phyloP scores from a whole-genome alignment of 805 yeast genomes.

The Myxozyma vanderwaltii region DNA sequence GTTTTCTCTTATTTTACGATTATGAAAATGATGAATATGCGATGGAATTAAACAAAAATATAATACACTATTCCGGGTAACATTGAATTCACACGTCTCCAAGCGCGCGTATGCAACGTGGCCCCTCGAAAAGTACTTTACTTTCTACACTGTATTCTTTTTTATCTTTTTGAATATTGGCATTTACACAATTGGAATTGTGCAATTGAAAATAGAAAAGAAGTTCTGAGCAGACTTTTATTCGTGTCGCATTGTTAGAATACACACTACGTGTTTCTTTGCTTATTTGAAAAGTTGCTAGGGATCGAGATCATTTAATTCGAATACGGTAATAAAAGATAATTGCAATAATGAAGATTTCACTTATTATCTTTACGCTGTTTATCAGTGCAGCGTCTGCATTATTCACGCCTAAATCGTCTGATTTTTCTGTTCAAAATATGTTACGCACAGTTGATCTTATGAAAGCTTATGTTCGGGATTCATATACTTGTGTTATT shows the following conservation, averaged over 20 bases:
- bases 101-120: slow-evolving; percentile 2
- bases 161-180: too few species aligned
- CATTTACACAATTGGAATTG: too few species aligned
- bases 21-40: too few species aligned
- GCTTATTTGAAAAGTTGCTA: too few species aligned
- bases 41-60: too few species aligned
- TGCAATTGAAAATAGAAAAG: too few species aligned
- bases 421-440: slow-evolving; percentile 37
- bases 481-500: slow-evolving; percentile 56
- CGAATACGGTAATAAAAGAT: neutral
- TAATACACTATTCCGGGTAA: slow-evolving; percentile 6
- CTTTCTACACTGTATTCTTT: too few species aligned
- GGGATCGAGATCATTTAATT: neutral
- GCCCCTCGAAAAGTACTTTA: neutral
- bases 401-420: neutral
- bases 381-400: neutral
- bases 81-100: neutral
- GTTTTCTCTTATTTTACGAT: too few species aligned
- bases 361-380: neutral
- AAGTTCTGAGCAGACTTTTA: too few species aligned
- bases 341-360: neutral
- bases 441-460: slow-evolving; percentile 64
- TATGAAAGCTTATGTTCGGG: slow-evolving; percentile 64
- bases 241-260: too few species aligned
- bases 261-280: too few species aligned